Conservation (phyloP, 805 yeast species). For the Suhomyces xylopsoci region DNA sequence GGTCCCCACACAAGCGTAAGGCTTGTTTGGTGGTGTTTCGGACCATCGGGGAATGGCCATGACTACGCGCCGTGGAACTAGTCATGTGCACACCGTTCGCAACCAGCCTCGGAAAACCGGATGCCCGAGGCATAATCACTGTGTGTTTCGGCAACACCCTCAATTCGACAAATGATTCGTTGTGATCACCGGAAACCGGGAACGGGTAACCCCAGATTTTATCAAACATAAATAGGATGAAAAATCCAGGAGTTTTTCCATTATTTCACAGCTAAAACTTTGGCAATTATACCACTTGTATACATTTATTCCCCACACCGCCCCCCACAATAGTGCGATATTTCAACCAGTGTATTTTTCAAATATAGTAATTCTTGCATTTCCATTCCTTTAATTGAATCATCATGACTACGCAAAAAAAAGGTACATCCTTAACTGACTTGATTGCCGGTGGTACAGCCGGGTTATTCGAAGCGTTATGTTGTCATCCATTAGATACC, state of each 20-base stretch:
- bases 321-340: background rate
- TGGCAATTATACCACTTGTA: background rate
- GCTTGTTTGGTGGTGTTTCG: background rate
- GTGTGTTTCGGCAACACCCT: background rate
- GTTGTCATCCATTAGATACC: conserved; percentile 98
- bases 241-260: background rate
- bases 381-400: background rate
- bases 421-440: conserved; percentile 52
- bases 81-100: background rate
- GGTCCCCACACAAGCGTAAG: background rate
- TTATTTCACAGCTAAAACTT: background rate
- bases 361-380: background rate
- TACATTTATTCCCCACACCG: background rate
- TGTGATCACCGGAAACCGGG: background rate
- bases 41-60: background rate
- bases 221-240: conserved; percentile 1
- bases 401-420: conserved; percentile 20
- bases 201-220: conserved; percentile 4
- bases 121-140: background rate
- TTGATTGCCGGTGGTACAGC: conserved; percentile 95
- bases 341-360: background rate
- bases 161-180: background rate
- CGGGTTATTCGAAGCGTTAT: conserved; percentile 93
- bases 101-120: conserved; percentile 1
- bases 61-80: conserved; percentile 1